These are phyloP conservation scores for Calvatia gigantea DNA, from an alignment of 768 basidiomycete species.

Conservation along the genomic window DNA sequence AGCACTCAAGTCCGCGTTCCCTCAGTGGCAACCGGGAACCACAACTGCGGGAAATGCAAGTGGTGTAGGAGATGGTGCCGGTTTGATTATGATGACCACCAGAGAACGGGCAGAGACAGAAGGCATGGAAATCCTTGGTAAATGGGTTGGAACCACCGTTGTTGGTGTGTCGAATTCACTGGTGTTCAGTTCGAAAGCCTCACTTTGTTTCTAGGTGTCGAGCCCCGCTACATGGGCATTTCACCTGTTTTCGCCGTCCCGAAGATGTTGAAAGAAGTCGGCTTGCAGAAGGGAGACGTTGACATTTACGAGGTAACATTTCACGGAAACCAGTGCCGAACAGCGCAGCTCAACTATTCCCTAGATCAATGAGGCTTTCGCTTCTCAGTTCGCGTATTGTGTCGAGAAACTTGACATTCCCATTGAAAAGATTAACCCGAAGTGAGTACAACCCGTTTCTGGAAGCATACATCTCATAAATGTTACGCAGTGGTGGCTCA, in stretches of 20 bases:
- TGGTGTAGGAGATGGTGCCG: constrained; percentile 91
- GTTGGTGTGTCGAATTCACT: constrained; percentile 49
- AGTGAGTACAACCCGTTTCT: constrained; percentile 42
- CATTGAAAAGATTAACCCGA: constrained; percentile 81
- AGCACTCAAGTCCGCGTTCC: constrained; percentile 84
- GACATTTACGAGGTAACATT: constrained; percentile 66
- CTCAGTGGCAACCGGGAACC: constrained; percentile 64
- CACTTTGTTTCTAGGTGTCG: constrained; percentile 49
- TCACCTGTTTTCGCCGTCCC: constrained; percentile 71
- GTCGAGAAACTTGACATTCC: constrained; percentile 76
- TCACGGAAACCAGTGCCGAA: background rate
- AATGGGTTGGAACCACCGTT: constrained; percentile 75
- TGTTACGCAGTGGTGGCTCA: constrained; percentile 68
- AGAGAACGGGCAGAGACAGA: constrained; percentile 71
- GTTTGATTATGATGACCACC: constrained; percentile 78
- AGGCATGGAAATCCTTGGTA: constrained; percentile 77
- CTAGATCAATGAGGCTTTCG: constrained; percentile 89
- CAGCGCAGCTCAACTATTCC: background rate
- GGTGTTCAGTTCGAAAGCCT: background rate
- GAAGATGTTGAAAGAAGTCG: constrained; percentile 57
- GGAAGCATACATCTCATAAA: background rate
- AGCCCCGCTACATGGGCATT: constrained; percentile 78
- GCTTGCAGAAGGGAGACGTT: constrained; percentile 67
- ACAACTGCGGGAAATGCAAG: constrained; percentile 87
- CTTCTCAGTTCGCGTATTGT: constrained; percentile 91